Percentiles rank a stretch among this genome's conserved stretches.
These are phyloP conservation scores for Leccinum broughii DNA, from an alignment of 768 basidiomycete species.

Conservation along the genomic window DNA sequence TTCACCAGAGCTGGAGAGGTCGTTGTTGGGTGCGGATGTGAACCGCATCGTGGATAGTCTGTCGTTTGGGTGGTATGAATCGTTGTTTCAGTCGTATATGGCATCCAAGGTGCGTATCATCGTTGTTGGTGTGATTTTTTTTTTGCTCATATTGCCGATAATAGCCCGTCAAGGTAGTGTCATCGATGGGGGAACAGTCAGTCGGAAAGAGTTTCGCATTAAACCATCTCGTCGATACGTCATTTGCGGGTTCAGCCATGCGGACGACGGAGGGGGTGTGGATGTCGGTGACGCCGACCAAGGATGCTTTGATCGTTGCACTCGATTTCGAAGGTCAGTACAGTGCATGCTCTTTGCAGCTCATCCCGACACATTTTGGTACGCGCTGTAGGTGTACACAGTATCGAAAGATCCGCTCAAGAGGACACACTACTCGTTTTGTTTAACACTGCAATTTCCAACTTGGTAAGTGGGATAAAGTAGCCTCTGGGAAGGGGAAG, in stretches of 20 bases:
- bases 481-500: too few species aligned
- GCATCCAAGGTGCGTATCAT: constrained; percentile 44
- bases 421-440: constrained; percentile 64
- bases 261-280: constrained; percentile 68
- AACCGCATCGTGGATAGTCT: constrained; percentile 55
- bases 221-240: constrained; percentile 63
- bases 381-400: constrained; percentile 48
- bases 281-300: constrained; percentile 66
- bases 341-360: rapidly evolving
- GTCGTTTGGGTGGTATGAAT: constrained; percentile 66
- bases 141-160: neutral
- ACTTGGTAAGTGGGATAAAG: constrained; percentile 49
- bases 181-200: constrained; percentile 70
- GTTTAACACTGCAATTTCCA: constrained; percentile 67
- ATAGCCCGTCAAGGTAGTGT: constrained; percentile 63
- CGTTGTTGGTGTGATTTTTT: rapidly evolving
- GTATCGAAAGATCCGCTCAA: constrained; percentile 62
- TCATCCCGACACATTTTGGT: neutral
- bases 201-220: constrained; percentile 62
- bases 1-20: constrained; percentile 49
- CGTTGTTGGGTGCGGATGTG: constrained; percentile 59
- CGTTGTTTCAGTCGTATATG: constrained; percentile 62
- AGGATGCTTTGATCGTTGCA: constrained; percentile 53
- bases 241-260: constrained; percentile 67
- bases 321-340: constrained; percentile 61